Evolutionary conservation across 1,139 yeast species (phyloP).

Genomic region (Yamadazyma mexicana): DNA sequence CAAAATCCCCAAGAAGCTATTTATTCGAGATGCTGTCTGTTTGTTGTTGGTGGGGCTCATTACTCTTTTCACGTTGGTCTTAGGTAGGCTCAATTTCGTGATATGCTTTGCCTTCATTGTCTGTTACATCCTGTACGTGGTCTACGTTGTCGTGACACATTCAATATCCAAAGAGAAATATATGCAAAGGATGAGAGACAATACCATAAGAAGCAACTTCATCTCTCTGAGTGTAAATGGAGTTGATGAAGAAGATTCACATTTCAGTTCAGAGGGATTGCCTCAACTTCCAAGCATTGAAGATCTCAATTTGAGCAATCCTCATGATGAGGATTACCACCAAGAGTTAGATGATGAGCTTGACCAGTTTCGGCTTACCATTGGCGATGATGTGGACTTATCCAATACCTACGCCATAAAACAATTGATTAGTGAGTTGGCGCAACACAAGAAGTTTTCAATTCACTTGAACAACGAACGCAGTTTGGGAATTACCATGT

Average conservation of each 20-base stretch:
- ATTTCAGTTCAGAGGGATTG: conserved; percentile 7
- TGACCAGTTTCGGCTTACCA: conserved; percentile 16
- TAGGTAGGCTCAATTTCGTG: conserved; percentile 43
- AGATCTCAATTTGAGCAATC: conserved; percentile 22
- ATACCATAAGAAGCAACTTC: conserved; percentile 26
- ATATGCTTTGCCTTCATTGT: conserved; percentile 51
- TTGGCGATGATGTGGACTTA: conserved; percentile 13
- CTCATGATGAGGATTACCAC: conserved; percentile 21
- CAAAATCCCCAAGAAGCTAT: conserved; percentile 48
- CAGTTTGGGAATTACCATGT: conserved; percentile 8
- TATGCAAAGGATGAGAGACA: conserved; percentile 21
- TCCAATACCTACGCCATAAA: conserved; percentile 38
- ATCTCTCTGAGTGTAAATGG: conserved; percentile 1
- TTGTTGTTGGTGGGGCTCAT: conserved; percentile 48
- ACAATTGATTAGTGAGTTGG: conserved; percentile 33
- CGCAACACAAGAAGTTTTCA: conserved; percentile 8
- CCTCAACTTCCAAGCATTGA: conserved; percentile 35
- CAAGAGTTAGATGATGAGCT: conserved; percentile 15
- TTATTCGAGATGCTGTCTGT: conserved; percentile 57
- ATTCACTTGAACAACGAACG: conserved; percentile 9
- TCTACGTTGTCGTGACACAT: conserved; percentile 36
- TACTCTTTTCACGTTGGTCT: conserved; percentile 40
- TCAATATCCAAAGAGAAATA: conserved; percentile 23
- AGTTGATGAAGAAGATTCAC: conserved; percentile 16
- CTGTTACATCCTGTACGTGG: conserved; percentile 56